phyloP scores from a whole-genome alignment of 257 asterid species.

The Solanum lycopersicoides region DNA sequence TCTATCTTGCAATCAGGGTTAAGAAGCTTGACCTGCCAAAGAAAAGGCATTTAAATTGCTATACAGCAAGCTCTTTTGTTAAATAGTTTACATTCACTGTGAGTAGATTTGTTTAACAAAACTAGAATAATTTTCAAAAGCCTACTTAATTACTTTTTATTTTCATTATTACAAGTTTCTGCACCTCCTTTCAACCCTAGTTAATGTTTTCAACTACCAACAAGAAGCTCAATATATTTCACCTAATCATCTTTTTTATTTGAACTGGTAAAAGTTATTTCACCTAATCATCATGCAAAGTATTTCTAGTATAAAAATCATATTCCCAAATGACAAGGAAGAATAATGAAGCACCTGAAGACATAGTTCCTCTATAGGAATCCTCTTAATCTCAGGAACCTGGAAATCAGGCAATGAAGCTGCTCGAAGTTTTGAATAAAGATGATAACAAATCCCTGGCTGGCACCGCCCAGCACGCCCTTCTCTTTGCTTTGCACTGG shows the following conservation, averaged over 20 bases:
- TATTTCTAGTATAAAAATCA: not conserved
- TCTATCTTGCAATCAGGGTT: constrained; percentile 70
- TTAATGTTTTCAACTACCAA: not conserved
- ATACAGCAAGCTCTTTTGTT: not conserved
- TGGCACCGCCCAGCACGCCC: constrained; percentile 99
- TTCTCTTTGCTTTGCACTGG: constrained; percentile 87
- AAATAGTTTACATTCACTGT: not conserved
- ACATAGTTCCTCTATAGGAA: constrained; percentile 90
- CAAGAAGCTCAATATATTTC: not conserved
- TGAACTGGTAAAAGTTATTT: not conserved
- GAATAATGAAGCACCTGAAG: constrained; percentile 48
- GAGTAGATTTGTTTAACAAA: not conserved
- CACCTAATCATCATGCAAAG: not conserved
- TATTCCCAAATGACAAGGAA: not conserved
- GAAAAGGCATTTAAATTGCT: not conserved
- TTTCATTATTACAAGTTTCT: not conserved
- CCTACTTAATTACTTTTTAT: not conserved
- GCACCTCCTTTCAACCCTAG: not conserved
- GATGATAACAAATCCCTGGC: constrained; percentile 88
- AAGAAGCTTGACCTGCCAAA: constrained; percentile 71
- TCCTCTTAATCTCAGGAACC: constrained; percentile 94
- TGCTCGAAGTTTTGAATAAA: constrained; percentile 64
- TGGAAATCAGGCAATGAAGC: constrained; percentile 75
- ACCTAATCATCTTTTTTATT: not conserved
- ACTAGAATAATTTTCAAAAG: not conserved